Evolutionary conservation across 2,329 filamentous ascomycete genomes (phyloP).

Genomic region (Trichophyton benhamiae): DNA sequence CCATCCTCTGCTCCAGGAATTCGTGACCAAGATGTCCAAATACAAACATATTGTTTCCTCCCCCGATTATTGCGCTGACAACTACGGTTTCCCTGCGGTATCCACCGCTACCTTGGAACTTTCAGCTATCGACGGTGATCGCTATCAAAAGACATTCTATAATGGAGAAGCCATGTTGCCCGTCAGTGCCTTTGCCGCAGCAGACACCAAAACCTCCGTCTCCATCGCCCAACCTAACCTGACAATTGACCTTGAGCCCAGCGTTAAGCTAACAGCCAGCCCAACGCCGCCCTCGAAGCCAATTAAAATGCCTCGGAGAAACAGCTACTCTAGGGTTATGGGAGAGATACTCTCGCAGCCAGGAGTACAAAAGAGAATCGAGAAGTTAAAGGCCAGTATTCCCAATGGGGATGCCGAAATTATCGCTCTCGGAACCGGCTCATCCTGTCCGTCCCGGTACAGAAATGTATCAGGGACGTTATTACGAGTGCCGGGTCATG

Average conservation of each 20-base stretch:
- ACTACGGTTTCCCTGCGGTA: conserved; percentile 55
- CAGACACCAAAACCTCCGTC: conserved; percentile 17
- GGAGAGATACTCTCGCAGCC: conserved; percentile 19
- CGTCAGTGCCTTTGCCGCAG: conserved; percentile 5
- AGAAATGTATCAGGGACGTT: conserved; percentile 89
- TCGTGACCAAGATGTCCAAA: conserved; percentile 51
- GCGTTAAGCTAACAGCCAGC: conserved; percentile 25
- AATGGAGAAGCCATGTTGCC: background rate
- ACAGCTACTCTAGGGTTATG: background rate
- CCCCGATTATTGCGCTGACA: conserved; percentile 61
- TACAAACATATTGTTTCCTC: conserved; percentile 69
- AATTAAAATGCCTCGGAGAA: background rate
- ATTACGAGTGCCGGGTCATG: conserved; percentile 67
- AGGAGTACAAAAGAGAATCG: conserved; percentile 22
- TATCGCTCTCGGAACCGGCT: conserved; percentile 80
- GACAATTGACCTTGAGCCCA: conserved; percentile 36
- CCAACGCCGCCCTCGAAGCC: conserved; percentile 12
- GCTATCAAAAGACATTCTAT: conserved; percentile 52
- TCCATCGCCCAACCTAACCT: conserved; percentile 31
- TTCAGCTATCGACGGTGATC: conserved; percentile 57
- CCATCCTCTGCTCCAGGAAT: conserved; percentile 52
- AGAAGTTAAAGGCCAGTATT: conserved; percentile 48
- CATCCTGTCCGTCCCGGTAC: conserved; percentile 79
- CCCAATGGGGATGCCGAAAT: conserved; percentile 68
- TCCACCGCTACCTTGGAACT: conserved; percentile 57